These are phyloP conservation scores for Serendipita sp. DNA, from an alignment of 768 basidiomycete genomes.

Conservation along the genomic window DNA sequence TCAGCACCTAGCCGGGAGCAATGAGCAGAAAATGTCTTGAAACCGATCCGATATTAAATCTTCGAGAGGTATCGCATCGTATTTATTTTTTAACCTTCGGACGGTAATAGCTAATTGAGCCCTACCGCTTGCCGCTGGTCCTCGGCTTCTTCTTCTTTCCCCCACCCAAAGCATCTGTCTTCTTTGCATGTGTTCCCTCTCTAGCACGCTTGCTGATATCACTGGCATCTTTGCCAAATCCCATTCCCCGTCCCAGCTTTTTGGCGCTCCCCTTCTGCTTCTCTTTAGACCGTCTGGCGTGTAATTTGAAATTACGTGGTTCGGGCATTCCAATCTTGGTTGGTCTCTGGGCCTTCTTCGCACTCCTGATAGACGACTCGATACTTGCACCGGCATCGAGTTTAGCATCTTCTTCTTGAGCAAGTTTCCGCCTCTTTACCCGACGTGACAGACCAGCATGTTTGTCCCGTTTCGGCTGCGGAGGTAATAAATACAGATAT, in stretches of 20 bases:
- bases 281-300: conserved; percentile 14
- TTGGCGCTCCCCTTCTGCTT: conserved; percentile 22
- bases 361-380: conserved; percentile 66
- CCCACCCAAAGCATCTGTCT: conserved; percentile 38
- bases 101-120: too few species aligned
- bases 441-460: conserved; percentile 73
- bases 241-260: conserved; percentile 23
- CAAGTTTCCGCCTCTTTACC: conserved; percentile 76
- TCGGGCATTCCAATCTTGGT: conserved; percentile 54
- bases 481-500: background rate
- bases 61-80: too few species aligned
- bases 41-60: too few species aligned
- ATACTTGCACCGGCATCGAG: conserved; percentile 36
- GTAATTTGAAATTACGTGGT: conserved; percentile 12
- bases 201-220: conserved; percentile 22
- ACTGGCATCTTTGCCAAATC: conserved; percentile 48
- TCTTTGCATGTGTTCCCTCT: conserved; percentile 56
- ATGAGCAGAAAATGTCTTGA: too few species aligned
- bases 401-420: conserved; percentile 63
- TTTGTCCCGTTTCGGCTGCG: conserved; percentile 59
- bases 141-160: background rate
- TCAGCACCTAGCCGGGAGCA: too few species aligned
- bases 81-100: too few species aligned
- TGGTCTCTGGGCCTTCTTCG: conserved; percentile 64
- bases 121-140: too few species aligned